Percentiles rank a stretch among this genome's conserved stretches.
These are phyloP conservation scores for Neurospora sp. DNA, from an alignment of 495 filamentous ascomycete genomes.

Conservation along the genomic window DNA sequence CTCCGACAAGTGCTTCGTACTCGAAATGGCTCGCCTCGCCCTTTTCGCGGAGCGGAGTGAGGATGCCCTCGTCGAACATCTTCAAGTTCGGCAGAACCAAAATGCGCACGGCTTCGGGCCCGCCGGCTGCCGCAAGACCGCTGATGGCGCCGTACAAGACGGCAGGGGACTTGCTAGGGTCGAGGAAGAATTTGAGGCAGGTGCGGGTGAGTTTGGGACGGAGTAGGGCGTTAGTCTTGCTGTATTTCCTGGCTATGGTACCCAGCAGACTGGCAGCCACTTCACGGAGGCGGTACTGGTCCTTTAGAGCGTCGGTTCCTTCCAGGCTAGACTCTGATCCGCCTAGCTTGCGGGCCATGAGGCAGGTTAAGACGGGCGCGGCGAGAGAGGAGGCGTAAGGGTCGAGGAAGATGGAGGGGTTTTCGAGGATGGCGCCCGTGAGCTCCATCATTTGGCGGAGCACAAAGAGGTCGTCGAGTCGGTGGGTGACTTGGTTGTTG, in stretches of 20 bases:
- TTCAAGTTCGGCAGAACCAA: constrained; percentile 74
- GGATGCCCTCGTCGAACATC: constrained; percentile 57
- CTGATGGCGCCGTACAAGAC: constrained; percentile 81
- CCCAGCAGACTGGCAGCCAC: constrained; percentile 69
- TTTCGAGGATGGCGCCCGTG: constrained; percentile 70
- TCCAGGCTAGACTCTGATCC: constrained; percentile 21
- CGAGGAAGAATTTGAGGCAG: constrained; percentile 82
- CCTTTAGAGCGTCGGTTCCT: constrained; percentile 29
- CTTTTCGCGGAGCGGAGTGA: constrained; percentile 50
- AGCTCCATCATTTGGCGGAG: constrained; percentile 87
- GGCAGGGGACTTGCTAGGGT: constrained; percentile 65
- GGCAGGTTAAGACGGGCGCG: constrained; percentile 84
- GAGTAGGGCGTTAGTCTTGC: constrained; percentile 60
- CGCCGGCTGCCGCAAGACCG: constrained; percentile 66
- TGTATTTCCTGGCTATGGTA: constrained; percentile 64
- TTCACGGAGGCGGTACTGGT: constrained; percentile 76
- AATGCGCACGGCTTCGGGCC: constrained; percentile 65
- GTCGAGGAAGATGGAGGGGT: constrained; percentile 72
- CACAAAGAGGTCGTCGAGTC: constrained; percentile 73
- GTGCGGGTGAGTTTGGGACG: constrained; percentile 82
- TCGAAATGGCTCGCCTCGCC: constrained; percentile 45
- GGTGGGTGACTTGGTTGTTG: constrained; percentile 87
- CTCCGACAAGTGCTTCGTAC: constrained; percentile 52
- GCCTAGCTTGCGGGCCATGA: constrained; percentile 77
- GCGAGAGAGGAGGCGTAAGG: constrained; percentile 83